These are phyloP conservation scores for Paralagenidium karlingii DNA, from an alignment of 352 stramenopile genomes.

Conservation along the genomic window DNA sequence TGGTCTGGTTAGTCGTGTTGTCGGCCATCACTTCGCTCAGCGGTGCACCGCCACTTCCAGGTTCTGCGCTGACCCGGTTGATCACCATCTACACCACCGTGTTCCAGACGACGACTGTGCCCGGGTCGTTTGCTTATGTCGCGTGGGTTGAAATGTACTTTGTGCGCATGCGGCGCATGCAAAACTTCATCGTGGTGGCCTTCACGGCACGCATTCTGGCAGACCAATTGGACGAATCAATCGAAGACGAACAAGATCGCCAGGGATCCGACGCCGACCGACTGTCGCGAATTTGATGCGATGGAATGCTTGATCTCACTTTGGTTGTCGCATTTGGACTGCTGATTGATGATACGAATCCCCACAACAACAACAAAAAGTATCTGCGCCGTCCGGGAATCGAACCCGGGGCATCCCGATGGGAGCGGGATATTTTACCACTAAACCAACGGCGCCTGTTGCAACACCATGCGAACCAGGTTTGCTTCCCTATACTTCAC, in stretches of 20 bases:
- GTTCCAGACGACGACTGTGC: slow-evolving; percentile 21
- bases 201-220: slow-evolving; percentile 56
- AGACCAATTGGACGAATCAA: slow-evolving; percentile 56
- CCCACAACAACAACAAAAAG: too few species aligned
- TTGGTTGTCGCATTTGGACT: too few species aligned
- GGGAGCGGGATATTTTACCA: too few species aligned
- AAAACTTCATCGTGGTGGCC: slow-evolving; percentile 49
- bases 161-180: slow-evolving; percentile 32
- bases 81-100: slow-evolving; percentile 40
- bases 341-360: too few species aligned
- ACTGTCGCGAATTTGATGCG: too few species aligned
- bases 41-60: slow-evolving; percentile 20
- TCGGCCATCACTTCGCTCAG: slow-evolving; percentile 37
- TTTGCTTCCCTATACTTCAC: too few species aligned
- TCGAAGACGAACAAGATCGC: slow-evolving; percentile 59
- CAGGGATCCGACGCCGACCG: too few species aligned
- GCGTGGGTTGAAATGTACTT: slow-evolving; percentile 36
- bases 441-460: too few species aligned
- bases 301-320: too few species aligned
- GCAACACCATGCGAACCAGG: too few species aligned
- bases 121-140: slow-evolving; percentile 28
- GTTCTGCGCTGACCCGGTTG: slow-evolving; percentile 25
- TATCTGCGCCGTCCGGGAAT: too few species aligned
- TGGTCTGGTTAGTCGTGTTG: slow-evolving; percentile 28
- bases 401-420: too few species aligned